Percentiles rank a stretch among this genome's conserved stretches.
phyloP scores from a whole-genome alignment of 1,284 basidiomycete genomes.

The Trichosporon ovoides region DNA sequence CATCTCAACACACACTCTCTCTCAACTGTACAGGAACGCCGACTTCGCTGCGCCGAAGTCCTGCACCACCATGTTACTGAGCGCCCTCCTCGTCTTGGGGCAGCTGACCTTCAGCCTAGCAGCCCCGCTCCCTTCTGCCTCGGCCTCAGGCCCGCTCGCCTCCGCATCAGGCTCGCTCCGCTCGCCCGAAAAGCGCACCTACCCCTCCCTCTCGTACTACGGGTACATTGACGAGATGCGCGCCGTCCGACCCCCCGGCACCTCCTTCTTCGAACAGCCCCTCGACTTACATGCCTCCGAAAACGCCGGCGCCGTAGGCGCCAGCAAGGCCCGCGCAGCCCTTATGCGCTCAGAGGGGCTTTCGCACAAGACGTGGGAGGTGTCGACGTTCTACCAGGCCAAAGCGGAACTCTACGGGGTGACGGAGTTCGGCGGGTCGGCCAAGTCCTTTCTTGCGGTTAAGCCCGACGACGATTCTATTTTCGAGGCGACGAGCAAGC shows the following conservation, averaged over 20 bases:
- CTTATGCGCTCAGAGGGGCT: neutral
- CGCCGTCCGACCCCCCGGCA: too few relatives aligned
- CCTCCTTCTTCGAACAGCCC: too few relatives aligned
- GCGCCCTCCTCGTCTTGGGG: too few relatives aligned
- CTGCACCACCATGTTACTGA: too few relatives aligned
- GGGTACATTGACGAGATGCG: neutral
- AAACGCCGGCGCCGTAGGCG: neutral
- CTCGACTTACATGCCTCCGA: too few relatives aligned
- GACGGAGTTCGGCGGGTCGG: too few relatives aligned
- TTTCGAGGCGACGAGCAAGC: neutral
- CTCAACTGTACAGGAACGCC: too few relatives aligned
- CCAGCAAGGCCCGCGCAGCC: neutral
- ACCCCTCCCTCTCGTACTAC: neutral
- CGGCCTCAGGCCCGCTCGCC: too few relatives aligned
- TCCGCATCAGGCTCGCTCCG: neutral
- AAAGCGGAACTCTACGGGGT: neutral
- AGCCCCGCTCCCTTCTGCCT: neutral
- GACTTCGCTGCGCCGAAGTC: too few relatives aligned
- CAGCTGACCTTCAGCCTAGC: neutral
- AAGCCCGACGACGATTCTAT: neutral
- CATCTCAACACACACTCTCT: too few relatives aligned
- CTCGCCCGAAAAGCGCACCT: neutral
- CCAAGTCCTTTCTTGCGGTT: too few relatives aligned
- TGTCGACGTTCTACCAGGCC: neutral
- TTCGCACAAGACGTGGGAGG: neutral